Evolutionary conservation across 331 rosid species (phyloP).

Genomic region (Acacia concinna): DNA sequence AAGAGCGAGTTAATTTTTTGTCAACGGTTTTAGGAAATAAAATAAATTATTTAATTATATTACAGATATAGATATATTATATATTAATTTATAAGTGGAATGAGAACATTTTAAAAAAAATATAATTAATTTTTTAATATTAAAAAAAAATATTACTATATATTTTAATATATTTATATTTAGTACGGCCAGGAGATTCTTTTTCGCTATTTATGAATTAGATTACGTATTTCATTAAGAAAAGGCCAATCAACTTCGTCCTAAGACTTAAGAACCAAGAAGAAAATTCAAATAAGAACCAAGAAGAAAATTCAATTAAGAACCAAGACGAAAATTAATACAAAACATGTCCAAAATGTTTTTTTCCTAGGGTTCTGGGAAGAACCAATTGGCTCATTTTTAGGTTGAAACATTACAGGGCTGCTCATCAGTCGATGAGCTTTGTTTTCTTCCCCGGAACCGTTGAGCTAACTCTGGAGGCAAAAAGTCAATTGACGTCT

Average conservation of each 20-base stretch:
- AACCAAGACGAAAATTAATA: background rate
- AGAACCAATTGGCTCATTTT: background rate
- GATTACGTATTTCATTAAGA: background rate
- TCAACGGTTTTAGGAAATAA: too few relatives aligned
- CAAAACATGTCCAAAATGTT: too few relatives aligned
- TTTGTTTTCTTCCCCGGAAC: background rate
- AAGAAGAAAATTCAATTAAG: background rate
- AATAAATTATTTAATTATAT: too few relatives aligned
- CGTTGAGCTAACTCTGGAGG: background rate
- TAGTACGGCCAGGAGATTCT: background rate
- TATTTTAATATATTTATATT: too few relatives aligned
- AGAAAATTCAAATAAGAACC: background rate
- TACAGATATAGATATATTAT: too few relatives aligned
- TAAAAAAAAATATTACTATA: too few relatives aligned
- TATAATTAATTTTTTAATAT: too few relatives aligned
- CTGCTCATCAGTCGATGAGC: conserved; percentile 54
- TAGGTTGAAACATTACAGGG: background rate
- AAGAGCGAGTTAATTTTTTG: too few relatives aligned
- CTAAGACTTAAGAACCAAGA: background rate
- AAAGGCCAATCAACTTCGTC: background rate
- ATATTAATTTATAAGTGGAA: too few relatives aligned
- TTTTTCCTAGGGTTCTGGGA: background rate
- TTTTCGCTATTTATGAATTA: background rate
- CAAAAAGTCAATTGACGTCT: conserved; percentile 48
- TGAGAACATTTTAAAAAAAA: too few relatives aligned